phyloP scores from a whole-genome alignment of 371 early-diverging fungal genomes.

The Dinochytrium kinnereticum region DNA sequence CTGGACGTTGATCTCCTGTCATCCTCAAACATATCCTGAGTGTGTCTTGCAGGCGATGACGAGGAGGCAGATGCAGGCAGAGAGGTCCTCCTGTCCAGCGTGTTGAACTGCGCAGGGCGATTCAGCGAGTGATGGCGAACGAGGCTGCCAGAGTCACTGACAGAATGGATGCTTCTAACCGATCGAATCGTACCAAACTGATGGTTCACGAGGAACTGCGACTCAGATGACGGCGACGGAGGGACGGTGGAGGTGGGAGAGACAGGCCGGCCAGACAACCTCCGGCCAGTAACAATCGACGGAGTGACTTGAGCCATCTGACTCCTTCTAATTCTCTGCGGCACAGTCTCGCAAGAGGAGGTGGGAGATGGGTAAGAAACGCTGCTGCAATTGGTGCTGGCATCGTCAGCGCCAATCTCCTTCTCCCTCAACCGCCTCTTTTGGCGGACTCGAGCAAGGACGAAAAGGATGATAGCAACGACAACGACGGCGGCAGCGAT shows the following conservation, averaged over 20 bases:
- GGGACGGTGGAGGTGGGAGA: not conserved
- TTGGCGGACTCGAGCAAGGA: not conserved
- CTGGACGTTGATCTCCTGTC: no score
- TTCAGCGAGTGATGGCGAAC: slow-evolving; percentile 1
- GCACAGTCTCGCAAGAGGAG: not conserved
- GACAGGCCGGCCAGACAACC: not conserved
- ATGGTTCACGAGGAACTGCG: not conserved
- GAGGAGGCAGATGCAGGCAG: no score
- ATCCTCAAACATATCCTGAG: no score
- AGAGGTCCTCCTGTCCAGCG: not conserved
- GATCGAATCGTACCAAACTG: no score
- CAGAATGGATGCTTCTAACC: no score
- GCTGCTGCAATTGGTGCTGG: no score
- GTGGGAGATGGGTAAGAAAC: not conserved
- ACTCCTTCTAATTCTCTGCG: not conserved
- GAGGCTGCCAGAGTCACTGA: not conserved
- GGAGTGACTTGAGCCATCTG: not conserved
- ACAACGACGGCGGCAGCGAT: not conserved
- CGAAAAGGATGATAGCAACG: not conserved
- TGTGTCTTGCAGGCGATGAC: no score
- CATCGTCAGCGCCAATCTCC: not conserved
- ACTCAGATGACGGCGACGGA: not conserved
- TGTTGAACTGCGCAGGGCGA: slow-evolving; percentile 1
- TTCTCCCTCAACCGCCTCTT: not conserved
- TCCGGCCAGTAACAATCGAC: no score